Evolutionary conservation across 768 basidiomycete genomes (phyloP).

Genomic region (Russula foetens): DNA sequence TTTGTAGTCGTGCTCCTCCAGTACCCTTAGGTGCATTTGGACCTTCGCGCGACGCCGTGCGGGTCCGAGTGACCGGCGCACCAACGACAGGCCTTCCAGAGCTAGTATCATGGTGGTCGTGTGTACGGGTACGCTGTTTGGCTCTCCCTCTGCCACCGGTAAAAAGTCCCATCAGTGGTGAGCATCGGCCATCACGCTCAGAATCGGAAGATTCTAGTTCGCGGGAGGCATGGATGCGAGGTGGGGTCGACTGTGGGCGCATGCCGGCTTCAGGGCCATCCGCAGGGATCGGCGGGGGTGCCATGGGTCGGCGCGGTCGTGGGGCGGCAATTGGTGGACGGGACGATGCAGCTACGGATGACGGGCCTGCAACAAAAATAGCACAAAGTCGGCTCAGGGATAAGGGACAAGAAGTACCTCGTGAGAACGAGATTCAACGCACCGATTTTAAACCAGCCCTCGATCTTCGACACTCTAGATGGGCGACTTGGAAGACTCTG

Average conservation of each 20-base stretch:
- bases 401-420: not conserved
- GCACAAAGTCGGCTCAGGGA: not conserved
- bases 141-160: constrained; percentile 18
- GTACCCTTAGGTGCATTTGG: not conserved
- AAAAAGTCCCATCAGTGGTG: constrained; percentile 27
- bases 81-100: constrained; percentile 11
- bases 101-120: not conserved
- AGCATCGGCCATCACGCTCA: constrained; percentile 28
- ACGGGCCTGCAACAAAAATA: not conserved
- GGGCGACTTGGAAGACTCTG: not conserved
- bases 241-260: constrained; percentile 20
- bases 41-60: constrained; percentile 19
- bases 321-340: constrained; percentile 3
- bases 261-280: not conserved
- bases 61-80: constrained; percentile 12
- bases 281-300: not conserved
- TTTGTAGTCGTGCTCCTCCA: not conserved
- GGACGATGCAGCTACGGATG: not conserved
- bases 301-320: not conserved
- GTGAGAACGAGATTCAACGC: not conserved
- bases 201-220: constrained; percentile 11
- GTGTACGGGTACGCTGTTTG: constrained; percentile 8
- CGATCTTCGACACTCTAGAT: constrained; percentile 6
- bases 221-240: constrained; percentile 13
- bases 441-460: constrained; percentile 15